Conservation (phyloP, 2,329 filamentous ascomycete genomes). For the Pseudogymnoascus sp. region DNA sequence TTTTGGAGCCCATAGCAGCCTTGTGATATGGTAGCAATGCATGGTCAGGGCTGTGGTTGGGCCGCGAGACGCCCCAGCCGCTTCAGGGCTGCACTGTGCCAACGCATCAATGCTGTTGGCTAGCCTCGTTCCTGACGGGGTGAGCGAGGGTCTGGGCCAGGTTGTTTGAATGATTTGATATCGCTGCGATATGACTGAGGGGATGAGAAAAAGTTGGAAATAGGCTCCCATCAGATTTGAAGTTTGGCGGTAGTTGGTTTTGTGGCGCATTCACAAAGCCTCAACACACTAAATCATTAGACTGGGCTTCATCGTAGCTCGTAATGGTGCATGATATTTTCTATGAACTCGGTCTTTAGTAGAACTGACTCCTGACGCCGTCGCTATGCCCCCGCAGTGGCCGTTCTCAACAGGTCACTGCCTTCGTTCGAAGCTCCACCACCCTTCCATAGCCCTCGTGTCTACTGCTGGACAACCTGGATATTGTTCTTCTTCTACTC, state of each 20-base stretch:
- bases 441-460: not conserved
- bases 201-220: not conserved
- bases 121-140: not conserved
- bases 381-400: conserved; percentile 3
- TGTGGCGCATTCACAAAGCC: not conserved
- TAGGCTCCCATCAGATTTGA: not conserved
- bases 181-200: not conserved
- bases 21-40: conserved; percentile 17
- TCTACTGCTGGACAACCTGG: conserved; percentile 70
- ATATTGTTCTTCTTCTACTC: conserved; percentile 81
- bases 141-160: not conserved
- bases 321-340: conserved; percentile 8
- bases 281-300: not conserved
- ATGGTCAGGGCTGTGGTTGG: conserved; percentile 37
- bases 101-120: conserved; percentile 11
- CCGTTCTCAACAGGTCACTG: not conserved
- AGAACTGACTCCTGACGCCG: conserved; percentile 10
- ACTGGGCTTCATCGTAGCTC: not conserved
- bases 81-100: conserved; percentile 26
- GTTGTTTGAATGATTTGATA: not conserved
- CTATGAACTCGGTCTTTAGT: conserved; percentile 5
- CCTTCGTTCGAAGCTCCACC: not conserved
- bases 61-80: conserved; percentile 40
- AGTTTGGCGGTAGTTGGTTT: not conserved
- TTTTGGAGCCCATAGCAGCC: not conserved